Evolutionary conservation across 495 filamentous ascomycete species (phyloP).

Genomic region (Diplogelasinospora grovesii): DNA sequence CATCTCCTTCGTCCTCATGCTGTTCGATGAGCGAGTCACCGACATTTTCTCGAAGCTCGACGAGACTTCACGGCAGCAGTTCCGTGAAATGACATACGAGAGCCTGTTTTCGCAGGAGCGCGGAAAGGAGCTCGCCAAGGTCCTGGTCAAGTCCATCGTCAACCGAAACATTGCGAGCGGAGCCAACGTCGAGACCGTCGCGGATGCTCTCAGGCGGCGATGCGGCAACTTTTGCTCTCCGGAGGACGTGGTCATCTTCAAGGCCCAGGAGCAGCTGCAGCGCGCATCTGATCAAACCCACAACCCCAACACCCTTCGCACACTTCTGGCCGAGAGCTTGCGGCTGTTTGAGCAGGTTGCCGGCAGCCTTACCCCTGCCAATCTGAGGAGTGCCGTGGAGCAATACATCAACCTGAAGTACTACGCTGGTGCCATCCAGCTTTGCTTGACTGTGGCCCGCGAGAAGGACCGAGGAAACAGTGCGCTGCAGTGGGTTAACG

Average conservation of each 20-base stretch:
- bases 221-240: conserved; percentile 96
- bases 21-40: conserved; percentile 86
- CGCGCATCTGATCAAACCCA: conserved; percentile 69
- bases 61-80: conserved; percentile 55
- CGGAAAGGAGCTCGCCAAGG: conserved; percentile 89
- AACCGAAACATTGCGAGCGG: conserved; percentile 94
- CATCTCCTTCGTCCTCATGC: conserved; percentile 85
- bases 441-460: conserved; percentile 72
- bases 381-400: conserved; percentile 67
- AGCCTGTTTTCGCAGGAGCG: conserved; percentile 68
- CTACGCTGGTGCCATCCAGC: conserved; percentile 90
- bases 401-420: conserved; percentile 77
- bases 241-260: conserved; percentile 95
- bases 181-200: conserved; percentile 93
- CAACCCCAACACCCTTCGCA: conserved; percentile 70
- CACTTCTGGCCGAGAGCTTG: conserved; percentile 80
- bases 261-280: conserved; percentile 90
- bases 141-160: conserved; percentile 95
- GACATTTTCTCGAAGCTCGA: conserved; percentile 83
- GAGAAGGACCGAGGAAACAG: conserved; percentile 78
- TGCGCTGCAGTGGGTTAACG: conserved; percentile 62
- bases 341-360: conserved; percentile 84
- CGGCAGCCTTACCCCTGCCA: conserved; percentile 67
- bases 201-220: conserved; percentile 79
- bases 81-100: conserved; percentile 75